Evolutionary conservation across 192 early-diverging fungal genomes (phyloP).

Genomic region (Coemansia sp.): DNA sequence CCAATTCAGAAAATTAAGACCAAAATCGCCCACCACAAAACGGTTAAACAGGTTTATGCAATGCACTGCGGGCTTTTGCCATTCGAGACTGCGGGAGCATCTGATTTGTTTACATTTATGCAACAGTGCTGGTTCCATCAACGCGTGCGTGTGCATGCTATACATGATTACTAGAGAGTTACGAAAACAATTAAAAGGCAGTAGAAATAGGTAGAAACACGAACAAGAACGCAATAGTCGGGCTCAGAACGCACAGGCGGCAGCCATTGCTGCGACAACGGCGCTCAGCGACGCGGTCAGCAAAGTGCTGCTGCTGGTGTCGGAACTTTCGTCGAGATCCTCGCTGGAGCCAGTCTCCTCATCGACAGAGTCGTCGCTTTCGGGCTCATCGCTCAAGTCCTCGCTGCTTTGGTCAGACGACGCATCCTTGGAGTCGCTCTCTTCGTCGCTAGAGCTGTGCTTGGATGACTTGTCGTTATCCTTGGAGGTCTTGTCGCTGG

Average conservation of each 20-base stretch:
- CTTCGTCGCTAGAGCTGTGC: conserved; percentile 1
- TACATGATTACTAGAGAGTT: too few relatives aligned
- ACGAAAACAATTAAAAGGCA: too few relatives aligned
- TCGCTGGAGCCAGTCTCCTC: conserved; percentile 14
- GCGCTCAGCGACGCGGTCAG: conserved; percentile 28
- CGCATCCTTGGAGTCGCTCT: neutral
- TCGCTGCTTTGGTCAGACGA: conserved; percentile 8
- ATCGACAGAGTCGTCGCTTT: conserved; percentile 8
- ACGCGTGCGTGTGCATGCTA: neutral
- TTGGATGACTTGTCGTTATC: conserved; percentile 8
- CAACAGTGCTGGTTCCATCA: neutral
- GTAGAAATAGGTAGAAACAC: neutral
- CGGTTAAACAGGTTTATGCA: neutral
- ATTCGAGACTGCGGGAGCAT: neutral
- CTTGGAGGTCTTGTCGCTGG: conserved; percentile 3
- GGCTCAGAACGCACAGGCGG: conserved; percentile 32
- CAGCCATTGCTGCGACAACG: conserved; percentile 32
- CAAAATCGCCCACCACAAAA: too few relatives aligned
- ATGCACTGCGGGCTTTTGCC: neutral
- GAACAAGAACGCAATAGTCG: neutral
- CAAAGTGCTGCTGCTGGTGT: conserved; percentile 22
- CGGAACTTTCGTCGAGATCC: neutral
- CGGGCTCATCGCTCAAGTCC: neutral
- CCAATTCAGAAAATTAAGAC: too few relatives aligned
- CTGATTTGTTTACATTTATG: neutral